A percentile compares a stretch with the other conserved stretches of the same genome.
Evolutionary conservation across 1,284 basidiomycete genomes (phyloP).

Genomic region (Peniophora sp.): DNA sequence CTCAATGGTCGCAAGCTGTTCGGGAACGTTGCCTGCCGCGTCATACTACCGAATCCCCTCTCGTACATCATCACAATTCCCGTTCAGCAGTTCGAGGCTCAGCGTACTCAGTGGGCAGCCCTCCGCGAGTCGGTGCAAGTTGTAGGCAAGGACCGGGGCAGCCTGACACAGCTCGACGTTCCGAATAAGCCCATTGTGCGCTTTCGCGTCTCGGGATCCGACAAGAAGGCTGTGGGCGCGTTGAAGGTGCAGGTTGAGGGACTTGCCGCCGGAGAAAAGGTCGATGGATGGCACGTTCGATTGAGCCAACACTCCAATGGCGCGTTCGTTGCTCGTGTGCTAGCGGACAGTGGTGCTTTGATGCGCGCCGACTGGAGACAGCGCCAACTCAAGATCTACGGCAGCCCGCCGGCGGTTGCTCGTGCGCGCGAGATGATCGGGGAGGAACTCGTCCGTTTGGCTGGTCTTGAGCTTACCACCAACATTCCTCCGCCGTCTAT

Average conservation of each 20-base stretch:
- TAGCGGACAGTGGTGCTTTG: slow-evolving; percentile 26
- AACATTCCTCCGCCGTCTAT: slow-evolving; percentile 26
- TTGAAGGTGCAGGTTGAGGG: slow-evolving; percentile 54
- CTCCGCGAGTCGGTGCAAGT: slow-evolving; percentile 27
- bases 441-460: slow-evolving; percentile 33
- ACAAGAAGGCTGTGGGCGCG: slow-evolving; percentile 40
- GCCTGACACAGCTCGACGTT: slow-evolving; percentile 12
- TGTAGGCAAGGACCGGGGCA: slow-evolving; percentile 16
- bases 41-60: slow-evolving; percentile 35
- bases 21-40: slow-evolving; percentile 17
- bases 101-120: slow-evolving; percentile 38
- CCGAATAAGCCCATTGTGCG: slow-evolving; percentile 6
- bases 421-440: slow-evolving; percentile 31
- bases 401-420: slow-evolving; percentile 24
- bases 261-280: slow-evolving; percentile 38
- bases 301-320: slow-evolving; percentile 24
- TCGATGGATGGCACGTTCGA: slow-evolving; percentile 40
- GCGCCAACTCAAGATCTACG: slow-evolving; percentile 33
- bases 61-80: slow-evolving; percentile 39
- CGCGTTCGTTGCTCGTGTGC: slow-evolving; percentile 21
- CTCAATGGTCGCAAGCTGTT: slow-evolving; percentile 20
- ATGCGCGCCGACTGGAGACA: slow-evolving; percentile 34
- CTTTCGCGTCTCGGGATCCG: slow-evolving; percentile 24
- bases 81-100: slow-evolving; percentile 39
- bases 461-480: slow-evolving; percentile 28